Evolutionary conservation across 139 green algal species (phyloP).

Genomic region (Volvox africanus): DNA sequence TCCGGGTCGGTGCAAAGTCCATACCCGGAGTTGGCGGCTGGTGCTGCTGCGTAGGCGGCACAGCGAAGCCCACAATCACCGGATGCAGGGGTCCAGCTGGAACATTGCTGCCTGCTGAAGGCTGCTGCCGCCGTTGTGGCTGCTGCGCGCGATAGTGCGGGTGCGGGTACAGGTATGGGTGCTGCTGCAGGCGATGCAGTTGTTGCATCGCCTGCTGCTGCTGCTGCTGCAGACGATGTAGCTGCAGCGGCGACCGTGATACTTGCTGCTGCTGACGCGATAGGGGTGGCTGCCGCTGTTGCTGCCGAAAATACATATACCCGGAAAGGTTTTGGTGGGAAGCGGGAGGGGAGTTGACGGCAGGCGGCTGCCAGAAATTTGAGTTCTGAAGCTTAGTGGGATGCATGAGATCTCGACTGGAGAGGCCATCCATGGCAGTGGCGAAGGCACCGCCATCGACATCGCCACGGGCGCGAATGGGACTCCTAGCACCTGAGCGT

Average conservation of each 20-base stretch:
- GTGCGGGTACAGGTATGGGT: background rate
- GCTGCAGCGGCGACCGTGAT: background rate
- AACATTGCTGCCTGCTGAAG: background rate
- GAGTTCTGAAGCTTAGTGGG: background rate
- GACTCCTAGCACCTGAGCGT: background rate
- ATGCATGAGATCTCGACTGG: too few relatives aligned
- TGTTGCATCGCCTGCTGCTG: background rate
- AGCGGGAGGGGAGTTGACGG: too few relatives aligned
- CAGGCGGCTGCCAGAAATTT: too few relatives aligned
- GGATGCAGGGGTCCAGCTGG: background rate
- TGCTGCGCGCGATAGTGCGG: background rate
- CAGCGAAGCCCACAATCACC: too few relatives aligned
- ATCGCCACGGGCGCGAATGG: background rate
- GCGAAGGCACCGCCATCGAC: too few relatives aligned
- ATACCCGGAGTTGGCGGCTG: too few relatives aligned
- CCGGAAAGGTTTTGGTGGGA: too few relatives aligned
- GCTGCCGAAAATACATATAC: background rate
- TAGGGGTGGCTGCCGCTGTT: background rate
- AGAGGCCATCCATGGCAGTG: background rate
- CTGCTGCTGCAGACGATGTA: background rate
- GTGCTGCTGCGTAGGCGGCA: too few relatives aligned
- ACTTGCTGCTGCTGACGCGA: background rate
- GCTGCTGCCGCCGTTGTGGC: background rate
- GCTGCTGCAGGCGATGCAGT: background rate
- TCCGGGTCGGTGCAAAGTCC: background rate